These are phyloP conservation scores for Breviolum minutum DNA, from an alignment of 73 alveolate species.

Conservation along the genomic window DNA sequence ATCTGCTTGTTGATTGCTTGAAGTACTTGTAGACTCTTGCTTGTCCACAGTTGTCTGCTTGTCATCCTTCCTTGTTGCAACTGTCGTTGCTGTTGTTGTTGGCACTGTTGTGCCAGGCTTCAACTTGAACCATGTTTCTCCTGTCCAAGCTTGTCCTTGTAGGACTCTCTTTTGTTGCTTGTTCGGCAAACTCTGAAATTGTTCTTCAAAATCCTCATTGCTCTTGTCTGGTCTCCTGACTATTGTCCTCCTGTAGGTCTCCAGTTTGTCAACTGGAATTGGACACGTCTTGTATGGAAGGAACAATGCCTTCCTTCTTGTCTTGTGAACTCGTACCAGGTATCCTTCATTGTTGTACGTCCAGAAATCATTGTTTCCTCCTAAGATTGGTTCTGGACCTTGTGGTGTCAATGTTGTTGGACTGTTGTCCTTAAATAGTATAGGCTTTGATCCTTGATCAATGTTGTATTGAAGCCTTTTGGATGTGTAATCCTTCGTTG, in stretches of 20 bases:
- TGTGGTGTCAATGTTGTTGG: neutral
- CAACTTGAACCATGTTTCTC: neutral
- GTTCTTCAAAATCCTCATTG: neutral
- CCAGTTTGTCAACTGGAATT: neutral
- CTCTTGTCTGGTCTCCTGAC: neutral
- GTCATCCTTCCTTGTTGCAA: neutral
- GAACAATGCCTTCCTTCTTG: neutral
- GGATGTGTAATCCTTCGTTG: neutral
- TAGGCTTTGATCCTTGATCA: neutral
- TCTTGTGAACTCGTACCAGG: neutral
- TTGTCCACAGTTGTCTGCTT: too few relatives aligned
- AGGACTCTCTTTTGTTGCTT: neutral
- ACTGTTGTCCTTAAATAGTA: conserved; percentile 2
- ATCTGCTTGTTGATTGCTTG: neutral
- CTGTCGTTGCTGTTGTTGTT: neutral
- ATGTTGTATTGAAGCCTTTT: neutral
- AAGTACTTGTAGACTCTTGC: too few relatives aligned
- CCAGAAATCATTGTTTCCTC: neutral
- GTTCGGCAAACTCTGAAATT: neutral
- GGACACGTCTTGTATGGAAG: neutral
- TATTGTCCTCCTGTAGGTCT: neutral
- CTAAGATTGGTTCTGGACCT: neutral
- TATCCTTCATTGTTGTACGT: conserved; percentile 2
- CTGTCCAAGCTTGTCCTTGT: conserved; percentile 19
- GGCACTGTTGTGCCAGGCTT: neutral